Evolutionary conservation across 345 rosid species (phyloP), one percentile per base, ranked within the genome.

Genomic region (Populus tremula): DNA sequence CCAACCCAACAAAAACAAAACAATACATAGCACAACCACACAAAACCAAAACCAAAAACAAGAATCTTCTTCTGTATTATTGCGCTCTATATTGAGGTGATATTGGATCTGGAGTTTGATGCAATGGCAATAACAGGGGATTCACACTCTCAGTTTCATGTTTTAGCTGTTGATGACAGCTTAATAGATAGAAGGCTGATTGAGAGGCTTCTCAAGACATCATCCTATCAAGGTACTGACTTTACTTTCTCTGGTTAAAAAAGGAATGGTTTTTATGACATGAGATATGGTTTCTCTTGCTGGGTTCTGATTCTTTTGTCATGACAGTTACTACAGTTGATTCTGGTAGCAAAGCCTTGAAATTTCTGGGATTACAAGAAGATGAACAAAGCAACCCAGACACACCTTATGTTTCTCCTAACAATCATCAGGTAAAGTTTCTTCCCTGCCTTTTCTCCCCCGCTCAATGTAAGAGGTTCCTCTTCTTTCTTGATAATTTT

Each of bases 301-400:
- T 61, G 20, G 72, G n/a, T 33, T 62, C 70, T 74, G 50, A 71
- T 35, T 33, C 25, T 31, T 11, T 5, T 65, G 47, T 63, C 7
- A 23, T 65, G 35, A 74, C 91, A 91, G 93, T 91, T 41, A 91
- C 93, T n/a, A 76, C 89, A 4, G 96, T 91, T 73, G 96, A 91
- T 80, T 91, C 93, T 63, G 93, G 96, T 17, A 87, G 85, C 35
- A 91, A 91, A 61, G 96, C 96, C 68, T 77, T 91, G 10, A 82
- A 88, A 75, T 90, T 90, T 84, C 91, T 91, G 82, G 96, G 96
- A 72, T 80, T 89, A 21, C 69, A 80, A 27, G 86, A 80, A 79
- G 82, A 82, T 39, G 89, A 81, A 9, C 80, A 73, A 65, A 72
- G 35, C 71, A 81, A 77, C 78, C 70, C 70, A 61, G 61, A 77